phyloP scores from a whole-genome alignment of 148 eudicot genomes.

The Vaccinium corymbosum region DNA sequence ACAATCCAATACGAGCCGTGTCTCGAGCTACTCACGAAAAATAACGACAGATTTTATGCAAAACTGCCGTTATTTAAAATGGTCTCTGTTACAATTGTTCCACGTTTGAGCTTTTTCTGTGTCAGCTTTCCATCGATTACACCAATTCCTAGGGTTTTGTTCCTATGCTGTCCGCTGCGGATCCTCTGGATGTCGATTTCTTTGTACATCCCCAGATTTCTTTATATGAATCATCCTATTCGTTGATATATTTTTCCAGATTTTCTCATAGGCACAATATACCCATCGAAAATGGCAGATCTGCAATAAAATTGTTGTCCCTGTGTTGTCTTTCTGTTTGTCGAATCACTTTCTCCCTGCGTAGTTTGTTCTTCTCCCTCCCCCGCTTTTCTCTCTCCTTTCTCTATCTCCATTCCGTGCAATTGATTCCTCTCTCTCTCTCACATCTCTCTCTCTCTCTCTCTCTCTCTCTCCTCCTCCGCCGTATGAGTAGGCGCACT shows the following conservation, averaged over 20 bases:
- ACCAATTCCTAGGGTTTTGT: constrained; percentile 15
- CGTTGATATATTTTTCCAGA: not conserved
- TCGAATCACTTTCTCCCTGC: constrained; percentile 18
- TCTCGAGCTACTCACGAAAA: not conserved
- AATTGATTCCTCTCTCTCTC: not conserved
- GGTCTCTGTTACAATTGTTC: not conserved
- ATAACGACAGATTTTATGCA: not conserved
- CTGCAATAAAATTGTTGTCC: not conserved
- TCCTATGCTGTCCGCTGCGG: constrained; percentile 13
- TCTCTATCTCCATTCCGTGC: not conserved
- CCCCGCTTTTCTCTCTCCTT: constrained; percentile 12
- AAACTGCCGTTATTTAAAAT: constrained; percentile 1
- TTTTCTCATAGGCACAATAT: not conserved
- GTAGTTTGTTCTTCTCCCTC: not conserved
- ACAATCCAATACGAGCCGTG: not conserved
- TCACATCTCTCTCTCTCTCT: not conserved
- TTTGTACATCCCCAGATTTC: not conserved
- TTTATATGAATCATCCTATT: not conserved
- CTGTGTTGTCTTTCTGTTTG: not conserved
- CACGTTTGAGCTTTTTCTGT: constrained; percentile 6
- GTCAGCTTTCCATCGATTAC: constrained; percentile 19
- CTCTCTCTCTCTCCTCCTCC: not conserved
- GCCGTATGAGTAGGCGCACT: not conserved
- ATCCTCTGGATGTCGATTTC: not conserved
- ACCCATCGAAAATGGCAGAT: constrained; percentile 14